Evolutionary conservation across 2,329 filamentous ascomycete genomes (phyloP).

Genomic region (Pezicula carpinea): DNA sequence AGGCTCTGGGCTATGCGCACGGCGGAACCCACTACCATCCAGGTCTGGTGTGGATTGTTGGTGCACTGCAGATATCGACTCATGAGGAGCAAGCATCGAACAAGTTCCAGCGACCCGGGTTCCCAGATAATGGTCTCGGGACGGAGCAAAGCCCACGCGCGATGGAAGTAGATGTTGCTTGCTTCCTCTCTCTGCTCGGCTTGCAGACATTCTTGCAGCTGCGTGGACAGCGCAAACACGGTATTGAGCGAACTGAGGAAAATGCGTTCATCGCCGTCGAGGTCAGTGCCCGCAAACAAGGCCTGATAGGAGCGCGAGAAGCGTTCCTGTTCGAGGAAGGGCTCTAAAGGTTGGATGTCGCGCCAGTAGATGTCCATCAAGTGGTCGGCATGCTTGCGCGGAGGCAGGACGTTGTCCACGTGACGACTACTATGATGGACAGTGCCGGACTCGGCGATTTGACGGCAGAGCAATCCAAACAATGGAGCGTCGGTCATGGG

Average conservation of each 20-base stretch:
- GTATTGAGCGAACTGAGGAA: slow-evolving; percentile 42
- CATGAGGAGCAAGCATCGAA: slow-evolving; percentile 43
- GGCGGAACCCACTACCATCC: slow-evolving; percentile 43
- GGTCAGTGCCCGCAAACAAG: slow-evolving; percentile 34
- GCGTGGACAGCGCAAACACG: slow-evolving; percentile 41
- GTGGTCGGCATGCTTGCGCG: slow-evolving; percentile 39
- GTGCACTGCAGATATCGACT: slow-evolving; percentile 46
- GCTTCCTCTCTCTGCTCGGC: slow-evolving; percentile 35
- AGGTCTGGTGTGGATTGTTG: slow-evolving; percentile 41
- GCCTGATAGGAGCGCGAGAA: slow-evolving; percentile 36
- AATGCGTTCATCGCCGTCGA: slow-evolving; percentile 35
- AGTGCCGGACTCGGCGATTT: neutral
- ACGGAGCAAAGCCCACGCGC: slow-evolving; percentile 37
- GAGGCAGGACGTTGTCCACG: slow-evolving; percentile 34
- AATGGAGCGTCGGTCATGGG: slow-evolving; percentile 3
- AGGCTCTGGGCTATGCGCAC: slow-evolving; percentile 43
- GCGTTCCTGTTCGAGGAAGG: slow-evolving; percentile 35
- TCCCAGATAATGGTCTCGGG: slow-evolving; percentile 35
- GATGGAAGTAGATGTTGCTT: slow-evolving; percentile 36
- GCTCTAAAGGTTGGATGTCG: slow-evolving; percentile 42
- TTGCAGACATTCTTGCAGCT: slow-evolving; percentile 36
- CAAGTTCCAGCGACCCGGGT: slow-evolving; percentile 36
- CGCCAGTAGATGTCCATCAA: slow-evolving; percentile 42
- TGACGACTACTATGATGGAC: neutral
- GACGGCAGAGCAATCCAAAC: neutral